These are phyloP conservation scores for Teratosphaeria epicoccoides DNA, from an alignment of 2,329 filamentous ascomycete genomes.

Conservation along the genomic window DNA sequence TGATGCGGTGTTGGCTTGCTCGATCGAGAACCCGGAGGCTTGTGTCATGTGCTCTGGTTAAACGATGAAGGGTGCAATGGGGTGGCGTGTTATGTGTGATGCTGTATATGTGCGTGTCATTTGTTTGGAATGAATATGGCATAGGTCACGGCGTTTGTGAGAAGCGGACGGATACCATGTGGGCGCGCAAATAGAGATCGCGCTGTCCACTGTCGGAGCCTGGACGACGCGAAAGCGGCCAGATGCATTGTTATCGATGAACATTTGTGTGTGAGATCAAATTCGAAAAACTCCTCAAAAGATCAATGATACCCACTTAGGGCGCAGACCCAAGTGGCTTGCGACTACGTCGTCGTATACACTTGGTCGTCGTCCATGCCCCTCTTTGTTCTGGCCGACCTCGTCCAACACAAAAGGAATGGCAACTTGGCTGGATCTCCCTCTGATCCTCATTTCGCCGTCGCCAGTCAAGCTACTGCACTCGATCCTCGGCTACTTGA, in stretches of 20 bases:
- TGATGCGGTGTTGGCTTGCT: slow-evolving; percentile 82
- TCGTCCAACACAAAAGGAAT: not conserved
- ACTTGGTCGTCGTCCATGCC: no score
- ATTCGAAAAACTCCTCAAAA: no score
- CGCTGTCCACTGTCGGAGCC: not conserved
- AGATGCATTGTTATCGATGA: not conserved
- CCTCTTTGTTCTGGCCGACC: no score
- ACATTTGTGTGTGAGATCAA: not conserved
- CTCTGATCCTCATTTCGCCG: not conserved
- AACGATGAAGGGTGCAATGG: not conserved
- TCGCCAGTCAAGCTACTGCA: not conserved
- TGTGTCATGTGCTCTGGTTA: slow-evolving; percentile 97
- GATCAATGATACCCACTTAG: no score
- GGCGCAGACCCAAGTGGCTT: no score
- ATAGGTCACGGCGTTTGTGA: not conserved
- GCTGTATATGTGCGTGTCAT: not conserved
- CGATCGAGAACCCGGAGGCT: slow-evolving; percentile 91
- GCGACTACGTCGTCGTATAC: no score
- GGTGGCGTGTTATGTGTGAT: not conserved
- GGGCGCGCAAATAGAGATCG: not conserved
- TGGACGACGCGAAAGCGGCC: not conserved
- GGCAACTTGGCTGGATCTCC: not conserved
- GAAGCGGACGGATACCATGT: not conserved
- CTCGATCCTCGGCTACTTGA: no score
- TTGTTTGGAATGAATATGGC: not conserved